Percentiles rank a stretch among this genome's conserved stretches.
Conservation (phyloP, 164 flowering plant genomes). For the Vitis riparia region DNA sequence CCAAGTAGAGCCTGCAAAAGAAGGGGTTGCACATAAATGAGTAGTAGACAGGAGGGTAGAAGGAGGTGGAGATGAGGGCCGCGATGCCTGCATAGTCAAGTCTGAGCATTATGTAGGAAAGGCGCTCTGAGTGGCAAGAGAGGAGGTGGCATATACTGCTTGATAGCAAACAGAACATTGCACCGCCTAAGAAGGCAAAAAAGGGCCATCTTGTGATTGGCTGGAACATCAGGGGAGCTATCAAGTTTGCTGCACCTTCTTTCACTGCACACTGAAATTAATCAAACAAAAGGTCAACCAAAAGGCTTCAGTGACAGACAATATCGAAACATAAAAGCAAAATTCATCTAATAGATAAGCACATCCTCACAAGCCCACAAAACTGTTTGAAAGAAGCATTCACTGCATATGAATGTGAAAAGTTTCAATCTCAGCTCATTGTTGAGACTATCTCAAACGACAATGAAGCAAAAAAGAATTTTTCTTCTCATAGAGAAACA, state of each 20-base stretch:
- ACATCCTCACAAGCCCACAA: not conserved
- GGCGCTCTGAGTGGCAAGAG: constrained; percentile 32
- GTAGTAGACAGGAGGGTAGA: constrained; percentile 40
- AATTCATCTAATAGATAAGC: not conserved
- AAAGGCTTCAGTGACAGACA: not conserved
- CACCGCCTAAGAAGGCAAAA: constrained; percentile 31
- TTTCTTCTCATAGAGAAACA: no score
- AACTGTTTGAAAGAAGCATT: not conserved
- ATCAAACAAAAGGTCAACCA: not conserved
- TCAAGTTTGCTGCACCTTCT: constrained; percentile 49
- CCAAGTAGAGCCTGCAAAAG: constrained; percentile 26
- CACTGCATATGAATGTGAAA: not conserved
- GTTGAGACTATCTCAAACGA: not conserved
- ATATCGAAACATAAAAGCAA: not conserved
- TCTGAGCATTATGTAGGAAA: constrained; percentile 28
- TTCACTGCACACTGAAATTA: constrained; percentile 47
- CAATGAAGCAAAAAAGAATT: no score
- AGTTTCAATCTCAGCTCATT: not conserved
- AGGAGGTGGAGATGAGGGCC: constrained; percentile 32
- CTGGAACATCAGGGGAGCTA: constrained; percentile 48
- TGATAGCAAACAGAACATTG: constrained; percentile 38
- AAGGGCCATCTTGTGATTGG: constrained; percentile 53
- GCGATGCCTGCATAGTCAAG: constrained; percentile 37
- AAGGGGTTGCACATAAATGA: constrained; percentile 33
- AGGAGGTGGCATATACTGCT: constrained; percentile 41